These are phyloP conservation scores for Houttuynia cordata DNA, from an alignment of 164 flowering plant species.

Conservation along the genomic window DNA sequence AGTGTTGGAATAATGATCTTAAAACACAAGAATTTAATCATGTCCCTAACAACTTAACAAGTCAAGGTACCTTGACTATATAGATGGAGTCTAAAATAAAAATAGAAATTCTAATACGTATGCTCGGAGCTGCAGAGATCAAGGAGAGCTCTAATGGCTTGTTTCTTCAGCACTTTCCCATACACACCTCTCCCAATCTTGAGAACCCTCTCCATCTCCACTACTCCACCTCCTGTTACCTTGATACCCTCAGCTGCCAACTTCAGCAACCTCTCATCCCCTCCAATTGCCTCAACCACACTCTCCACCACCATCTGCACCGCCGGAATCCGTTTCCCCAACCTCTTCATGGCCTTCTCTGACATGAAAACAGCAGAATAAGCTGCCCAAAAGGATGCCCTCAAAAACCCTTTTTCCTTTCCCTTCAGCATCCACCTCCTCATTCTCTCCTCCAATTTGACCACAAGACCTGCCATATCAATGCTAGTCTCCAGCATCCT, in stretches of 20 bases:
- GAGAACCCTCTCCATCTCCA: slow-evolving; percentile 44
- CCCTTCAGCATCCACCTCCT: slow-evolving; percentile 24
- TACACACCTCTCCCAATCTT: slow-evolving; percentile 58
- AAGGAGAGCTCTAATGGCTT: slow-evolving; percentile 30
- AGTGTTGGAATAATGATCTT: too few species aligned
- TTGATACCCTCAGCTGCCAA: slow-evolving; percentile 20
- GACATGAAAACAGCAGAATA: slow-evolving; percentile 33
- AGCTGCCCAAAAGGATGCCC: slow-evolving; percentile 70
- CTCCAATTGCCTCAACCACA: slow-evolving; percentile 47
- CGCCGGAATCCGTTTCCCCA: slow-evolving; percentile 65
- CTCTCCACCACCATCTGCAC: slow-evolving; percentile 46
- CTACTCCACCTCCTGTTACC: not conserved
- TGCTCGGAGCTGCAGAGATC: not conserved
- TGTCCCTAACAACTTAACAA: too few species aligned
- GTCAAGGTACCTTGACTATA: not conserved
- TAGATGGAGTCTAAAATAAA: not conserved
- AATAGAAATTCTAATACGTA: not conserved
- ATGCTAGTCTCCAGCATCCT: slow-evolving; percentile 29
- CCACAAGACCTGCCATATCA: slow-evolving; percentile 36
- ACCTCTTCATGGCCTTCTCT: slow-evolving; percentile 41
- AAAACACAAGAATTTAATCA: not conserved
- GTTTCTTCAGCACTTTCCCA: slow-evolving; percentile 69
- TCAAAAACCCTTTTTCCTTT: slow-evolving; percentile 45
- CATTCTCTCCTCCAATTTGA: slow-evolving; percentile 59
- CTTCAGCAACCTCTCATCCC: slow-evolving; percentile 61